Evolutionary conservation across 768 basidiomycete genomes (phyloP).

Genomic region (Podaxis rugospora): DNA sequence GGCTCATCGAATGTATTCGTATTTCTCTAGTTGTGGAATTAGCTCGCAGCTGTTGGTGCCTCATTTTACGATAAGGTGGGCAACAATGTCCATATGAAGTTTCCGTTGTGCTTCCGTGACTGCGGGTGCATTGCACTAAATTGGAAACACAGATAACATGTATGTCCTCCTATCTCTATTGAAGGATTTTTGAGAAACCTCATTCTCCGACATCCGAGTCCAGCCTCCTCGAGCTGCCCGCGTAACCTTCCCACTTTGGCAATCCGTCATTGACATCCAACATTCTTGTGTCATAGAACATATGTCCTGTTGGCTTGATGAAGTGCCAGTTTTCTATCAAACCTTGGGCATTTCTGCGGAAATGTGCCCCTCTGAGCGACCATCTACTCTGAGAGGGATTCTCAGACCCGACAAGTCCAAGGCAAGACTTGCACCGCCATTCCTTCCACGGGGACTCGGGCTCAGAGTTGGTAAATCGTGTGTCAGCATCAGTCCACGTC

Average conservation of each 20-base stretch:
- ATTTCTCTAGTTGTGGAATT: background rate
- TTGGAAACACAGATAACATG: no score
- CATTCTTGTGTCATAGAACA: constrained; percentile 62
- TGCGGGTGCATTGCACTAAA: background rate
- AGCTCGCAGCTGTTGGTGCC: background rate
- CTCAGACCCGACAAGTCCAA: background rate
- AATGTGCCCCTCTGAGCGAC: background rate
- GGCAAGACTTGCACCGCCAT: background rate
- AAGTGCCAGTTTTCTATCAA: constrained; percentile 42
- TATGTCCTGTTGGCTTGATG: constrained; percentile 61
- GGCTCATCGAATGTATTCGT: background rate
- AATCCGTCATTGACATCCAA: constrained; percentile 51
- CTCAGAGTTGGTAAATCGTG: background rate
- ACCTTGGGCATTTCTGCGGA: background rate
- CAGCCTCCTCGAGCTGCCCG: constrained; percentile 31
- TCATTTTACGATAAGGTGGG: background rate
- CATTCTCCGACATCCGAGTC: background rate
- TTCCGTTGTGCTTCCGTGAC: background rate
- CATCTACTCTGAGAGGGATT: background rate
- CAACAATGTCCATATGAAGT: background rate
- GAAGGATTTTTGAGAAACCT: background rate
- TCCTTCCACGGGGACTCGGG: background rate
- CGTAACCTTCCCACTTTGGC: constrained; percentile 65
- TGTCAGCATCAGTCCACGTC: background rate
- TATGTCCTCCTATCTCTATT: no score